These are phyloP conservation scores for Gymnopilus junonius DNA, from an alignment of 768 basidiomycete genomes.

Conservation along the genomic window DNA sequence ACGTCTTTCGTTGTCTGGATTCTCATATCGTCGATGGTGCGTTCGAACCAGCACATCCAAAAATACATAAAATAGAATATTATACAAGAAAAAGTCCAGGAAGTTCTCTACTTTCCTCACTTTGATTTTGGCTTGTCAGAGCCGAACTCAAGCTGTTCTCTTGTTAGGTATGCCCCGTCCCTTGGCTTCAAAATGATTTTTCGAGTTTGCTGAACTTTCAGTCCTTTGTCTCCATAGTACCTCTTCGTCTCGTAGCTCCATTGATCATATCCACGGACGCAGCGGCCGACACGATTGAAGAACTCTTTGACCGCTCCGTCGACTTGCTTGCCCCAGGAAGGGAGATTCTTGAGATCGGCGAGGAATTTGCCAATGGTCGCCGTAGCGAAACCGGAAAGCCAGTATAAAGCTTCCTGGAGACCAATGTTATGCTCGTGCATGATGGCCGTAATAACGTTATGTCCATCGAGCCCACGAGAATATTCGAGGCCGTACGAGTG, in stretches of 20 bases:
- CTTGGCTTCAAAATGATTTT: conserved; percentile 17
- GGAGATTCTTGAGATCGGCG: conserved; percentile 33
- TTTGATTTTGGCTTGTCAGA: background rate
- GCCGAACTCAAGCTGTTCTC: conserved; percentile 14
- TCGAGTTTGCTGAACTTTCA: conserved; percentile 16
- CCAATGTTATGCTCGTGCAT: conserved; percentile 48
- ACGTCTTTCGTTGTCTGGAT: too few relatives aligned
- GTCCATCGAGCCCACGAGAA: conserved; percentile 35
- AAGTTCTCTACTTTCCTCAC: background rate
- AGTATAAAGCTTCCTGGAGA: conserved; percentile 44
- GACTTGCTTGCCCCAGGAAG: conserved; percentile 46
- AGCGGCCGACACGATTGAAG: conserved; percentile 51
- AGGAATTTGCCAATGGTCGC: conserved; percentile 42
- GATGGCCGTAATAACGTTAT: conserved; percentile 57
- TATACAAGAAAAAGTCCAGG: too few relatives aligned
- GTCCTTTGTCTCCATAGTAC: conserved; percentile 40
- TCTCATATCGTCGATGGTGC: too few relatives aligned
- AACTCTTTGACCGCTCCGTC: conserved; percentile 41
- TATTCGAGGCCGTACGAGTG: conserved; percentile 36
- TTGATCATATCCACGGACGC: conserved; percentile 51
- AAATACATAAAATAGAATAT: too few relatives aligned
- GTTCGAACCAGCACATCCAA: too few relatives aligned
- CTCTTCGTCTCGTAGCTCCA: conserved; percentile 56
- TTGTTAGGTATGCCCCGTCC: conserved; percentile 22
- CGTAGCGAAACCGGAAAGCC: conserved; percentile 40